Evolutionary conservation across 768 basidiomycete species (phyloP), one percentile per base, ranked within the genome.

Genomic region (Podaxis sp.): DNA sequence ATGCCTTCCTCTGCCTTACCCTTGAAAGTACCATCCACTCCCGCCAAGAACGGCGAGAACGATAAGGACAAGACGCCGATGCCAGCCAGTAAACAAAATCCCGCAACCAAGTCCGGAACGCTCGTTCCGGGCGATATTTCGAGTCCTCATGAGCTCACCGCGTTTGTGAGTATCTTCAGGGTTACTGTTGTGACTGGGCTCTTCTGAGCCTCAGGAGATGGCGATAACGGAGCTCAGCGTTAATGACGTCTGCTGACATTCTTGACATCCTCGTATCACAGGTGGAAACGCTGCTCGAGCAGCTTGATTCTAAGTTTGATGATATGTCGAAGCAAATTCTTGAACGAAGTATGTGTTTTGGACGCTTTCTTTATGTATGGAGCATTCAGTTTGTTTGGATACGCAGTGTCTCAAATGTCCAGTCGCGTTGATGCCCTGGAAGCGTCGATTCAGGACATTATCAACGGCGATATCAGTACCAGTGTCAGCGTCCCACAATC

Each of bases 301-400:
- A 95, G 68, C 80, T 97, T n/a, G 95, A 97, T 69, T 69, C 84
- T 53, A 92, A 92, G 66, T 96, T 97, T 69, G 93, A 96, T 68
- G 90, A 94, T 57, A 96, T 96, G 93, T 96, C 94, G 36, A 81
- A 81, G 20, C 91, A 96, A 72, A 92, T 97, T 65, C 81, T 96
- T 65, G 89, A 92, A 62, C 82, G 89, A 68, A 93, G 91, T 93
- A 71, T 68, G 55, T 50, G 20, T 41, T 55, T 20, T 51, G 48
- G 60, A 15, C 28, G 48, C 60, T 60, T 50, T 54, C 11, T 66
- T 58, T 40, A 53, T 58, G 58, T 24, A 22, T 49, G 24, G 44
- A 36, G 67, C 66, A 57, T 55, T 58, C 57, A n/a, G 15, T 49
- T 58, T 63, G 24, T 58, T 38, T 37, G 52, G 58, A 56, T 22